Base-by-base conservation (phyloP, 352 stramenopile species). In the Phytophthora citricola region DNA sequence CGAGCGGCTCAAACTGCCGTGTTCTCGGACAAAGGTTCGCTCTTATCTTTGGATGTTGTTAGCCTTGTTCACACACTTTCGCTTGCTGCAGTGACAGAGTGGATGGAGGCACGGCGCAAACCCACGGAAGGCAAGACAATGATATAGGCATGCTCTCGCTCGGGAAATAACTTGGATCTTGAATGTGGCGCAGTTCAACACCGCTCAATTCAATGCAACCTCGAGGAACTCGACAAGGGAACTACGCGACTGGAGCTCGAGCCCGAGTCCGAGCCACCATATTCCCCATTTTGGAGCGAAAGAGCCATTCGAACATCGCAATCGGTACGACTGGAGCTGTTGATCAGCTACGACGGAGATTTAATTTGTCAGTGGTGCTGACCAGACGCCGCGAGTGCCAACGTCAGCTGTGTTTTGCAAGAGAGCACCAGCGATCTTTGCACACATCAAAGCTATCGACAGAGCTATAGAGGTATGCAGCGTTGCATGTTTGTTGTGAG, bases 11-110 rank as follows among this genome's bases (percentile, higher is more conserved):
- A 79, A 40, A 75, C 26, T 24, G 49, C 68, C 11, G 47, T 64
- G 14, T 78, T 81, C 27, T 75, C 73, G 15, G 26, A 70, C 47
- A 71, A 74, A 75, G 61, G 73, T 81, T 57, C 29, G 40, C n/a
- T 29, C 12, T 12, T 9, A 7, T 26, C 24, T 2, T 26, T 34
- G 17, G 6, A 14, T 58, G 31, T 31, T 54, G 24, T 26, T 26
- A 26, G 24, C 24, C 24, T 26, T 26, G 24, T 26, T 26, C 24
- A 26, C 24, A 26, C 4, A 26, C 24, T 26, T 26, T 26, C 24
- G 2, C 24, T 26, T 26, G 27, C 31, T 41, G 12, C 34, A 81
- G 73, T 81, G 31, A 15, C 56, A 12, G 36, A 72, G 43, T 81
- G 73, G 73, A 77, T 77, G 73, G 51, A 66, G 17, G 41, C 60